Evolutionary conservation across 805 yeast genomes (phyloP).

Genomic region (Scheffersomyces stipitis): DNA sequence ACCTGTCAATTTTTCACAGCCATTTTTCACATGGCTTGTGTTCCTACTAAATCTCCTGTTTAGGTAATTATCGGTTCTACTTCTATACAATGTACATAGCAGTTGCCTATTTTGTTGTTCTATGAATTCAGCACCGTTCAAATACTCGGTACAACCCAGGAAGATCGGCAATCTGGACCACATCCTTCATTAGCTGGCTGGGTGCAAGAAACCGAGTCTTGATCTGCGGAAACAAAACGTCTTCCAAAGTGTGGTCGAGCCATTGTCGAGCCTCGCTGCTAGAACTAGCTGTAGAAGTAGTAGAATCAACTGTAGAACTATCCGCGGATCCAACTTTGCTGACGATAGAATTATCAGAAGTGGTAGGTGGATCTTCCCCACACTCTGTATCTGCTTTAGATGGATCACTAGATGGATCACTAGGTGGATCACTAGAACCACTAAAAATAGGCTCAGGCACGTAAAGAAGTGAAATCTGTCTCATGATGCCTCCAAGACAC

Average conservation of each 20-base stretch:
- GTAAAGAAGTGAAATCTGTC: slow-evolving; percentile 71
- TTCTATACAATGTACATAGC: too few species aligned
- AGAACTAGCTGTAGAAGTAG: slow-evolving; percentile 2
- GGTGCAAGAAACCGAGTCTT: slow-evolving; percentile 68
- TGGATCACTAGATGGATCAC: too few species aligned
- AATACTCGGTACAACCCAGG: slow-evolving; percentile 91
- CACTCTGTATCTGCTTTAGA: slow-evolving; percentile 10
- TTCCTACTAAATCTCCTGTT: background rate
- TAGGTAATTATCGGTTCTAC: too few species aligned
- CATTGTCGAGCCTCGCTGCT: slow-evolving; percentile 13
- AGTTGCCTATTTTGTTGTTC: too few species aligned
- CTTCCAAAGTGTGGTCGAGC: slow-evolving; percentile 47
- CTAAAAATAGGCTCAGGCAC: slow-evolving; percentile 62
- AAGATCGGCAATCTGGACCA: slow-evolving; percentile 83
- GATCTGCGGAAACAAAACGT: slow-evolving; percentile 62
- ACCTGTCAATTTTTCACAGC: background rate
- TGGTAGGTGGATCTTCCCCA: too few species aligned
- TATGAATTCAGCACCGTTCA: slow-evolving; percentile 81
- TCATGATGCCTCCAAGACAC: slow-evolving; percentile 66
- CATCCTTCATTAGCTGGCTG: slow-evolving; percentile 45
- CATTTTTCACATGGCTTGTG: background rate
- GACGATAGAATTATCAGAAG: too few species aligned
- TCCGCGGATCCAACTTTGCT: too few species aligned
- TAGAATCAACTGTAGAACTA: background rate
- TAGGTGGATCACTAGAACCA: too few species aligned